A percentile compares a stretch with the other conserved stretches of the same genome.
phyloP scores from a whole-genome alignment of 768 basidiomycete genomes.

The Dioszegia crocea region DNA sequence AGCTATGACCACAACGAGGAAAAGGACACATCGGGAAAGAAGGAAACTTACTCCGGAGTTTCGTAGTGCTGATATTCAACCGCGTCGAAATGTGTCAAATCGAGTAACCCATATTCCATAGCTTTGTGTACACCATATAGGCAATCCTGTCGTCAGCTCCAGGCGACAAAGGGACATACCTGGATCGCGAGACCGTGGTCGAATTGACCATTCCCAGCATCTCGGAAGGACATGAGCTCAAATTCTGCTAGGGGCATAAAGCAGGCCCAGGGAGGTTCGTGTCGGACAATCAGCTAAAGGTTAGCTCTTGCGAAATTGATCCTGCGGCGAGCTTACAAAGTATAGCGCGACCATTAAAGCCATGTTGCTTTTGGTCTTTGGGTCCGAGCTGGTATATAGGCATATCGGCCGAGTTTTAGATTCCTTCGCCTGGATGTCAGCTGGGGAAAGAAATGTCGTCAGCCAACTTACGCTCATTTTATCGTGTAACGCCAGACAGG shows the following conservation, averaged over 20 bases:
- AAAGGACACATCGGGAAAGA: no score
- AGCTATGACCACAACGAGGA: no score
- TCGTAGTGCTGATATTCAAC: slow-evolving; percentile 77
- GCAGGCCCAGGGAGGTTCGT: slow-evolving; percentile 86
- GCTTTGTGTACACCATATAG: slow-evolving; percentile 83
- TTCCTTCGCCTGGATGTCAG: slow-evolving; percentile 12
- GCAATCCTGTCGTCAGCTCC: slow-evolving; percentile 59
- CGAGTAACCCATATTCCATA: slow-evolving; percentile 42
- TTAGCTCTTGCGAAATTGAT: slow-evolving; percentile 5
- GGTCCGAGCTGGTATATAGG: slow-evolving; percentile 81
- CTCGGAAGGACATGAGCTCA: slow-evolving; percentile 76
- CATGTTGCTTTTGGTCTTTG: slow-evolving; percentile 84
- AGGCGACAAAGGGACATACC: slow-evolving; percentile 55
- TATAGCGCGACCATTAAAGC: slow-evolving; percentile 91
- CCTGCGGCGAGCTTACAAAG: slow-evolving; percentile 59
- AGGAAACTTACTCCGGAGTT: slow-evolving; percentile 52
- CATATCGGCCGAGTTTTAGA: slow-evolving; percentile 21
- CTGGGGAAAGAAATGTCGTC: not conserved
- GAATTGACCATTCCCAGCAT: slow-evolving; percentile 85
- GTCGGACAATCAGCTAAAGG: slow-evolving; percentile 80
- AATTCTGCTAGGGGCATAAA: slow-evolving; percentile 88
- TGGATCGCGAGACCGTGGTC: slow-evolving; percentile 93
- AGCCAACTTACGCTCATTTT: slow-evolving; percentile 19
- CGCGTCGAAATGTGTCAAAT: slow-evolving; percentile 60
- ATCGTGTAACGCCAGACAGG: slow-evolving; percentile 31